These are phyloP conservation scores for Diversispora epigaea DNA, from an alignment of 192 early-diverging fungal species.

Conservation along the genomic window DNA sequence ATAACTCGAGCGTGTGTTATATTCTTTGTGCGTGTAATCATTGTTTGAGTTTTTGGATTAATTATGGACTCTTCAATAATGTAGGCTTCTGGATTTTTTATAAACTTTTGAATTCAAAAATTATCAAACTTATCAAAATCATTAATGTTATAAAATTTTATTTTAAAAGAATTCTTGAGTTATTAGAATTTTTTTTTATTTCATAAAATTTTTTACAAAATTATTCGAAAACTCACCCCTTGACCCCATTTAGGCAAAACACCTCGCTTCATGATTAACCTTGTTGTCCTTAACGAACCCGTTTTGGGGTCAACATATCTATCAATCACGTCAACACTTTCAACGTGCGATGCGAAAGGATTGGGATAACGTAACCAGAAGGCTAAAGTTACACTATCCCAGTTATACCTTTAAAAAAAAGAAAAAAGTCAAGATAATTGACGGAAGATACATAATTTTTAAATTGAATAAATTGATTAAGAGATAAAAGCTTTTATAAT, in stretches of 20 bases:
- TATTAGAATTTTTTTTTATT: no score
- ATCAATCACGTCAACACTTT: conserved; percentile 91
- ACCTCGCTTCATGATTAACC: conserved; percentile 88
- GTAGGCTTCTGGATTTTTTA: conserved; percentile 82
- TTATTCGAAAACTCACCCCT: conserved; percentile 44
- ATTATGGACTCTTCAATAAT: conserved; percentile 89
- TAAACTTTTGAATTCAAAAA: conserved; percentile 51
- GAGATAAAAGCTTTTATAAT: neutral
- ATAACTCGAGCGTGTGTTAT: conserved; percentile 90
- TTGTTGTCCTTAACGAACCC: conserved; percentile 80
- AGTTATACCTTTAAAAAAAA: conserved; percentile 49
- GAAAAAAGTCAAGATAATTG: neutral
- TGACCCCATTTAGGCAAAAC: conserved; percentile 86
- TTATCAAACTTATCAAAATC: neutral
- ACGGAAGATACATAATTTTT: neutral
- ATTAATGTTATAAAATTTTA: no score
- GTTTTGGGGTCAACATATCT: conserved; percentile 74
- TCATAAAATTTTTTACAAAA: neutral
- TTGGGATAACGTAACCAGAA: conserved; percentile 97
- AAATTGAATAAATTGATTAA: neutral
- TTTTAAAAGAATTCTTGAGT: no score
- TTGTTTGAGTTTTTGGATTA: conserved; percentile 70
- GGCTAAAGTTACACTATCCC: conserved; percentile 83
- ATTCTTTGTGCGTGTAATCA: conserved; percentile 85
- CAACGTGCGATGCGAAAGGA: conserved; percentile 93